Conservation (phyloP, 2,329 filamentous ascomycete species). For the Colletotrichum melonis region DNA sequence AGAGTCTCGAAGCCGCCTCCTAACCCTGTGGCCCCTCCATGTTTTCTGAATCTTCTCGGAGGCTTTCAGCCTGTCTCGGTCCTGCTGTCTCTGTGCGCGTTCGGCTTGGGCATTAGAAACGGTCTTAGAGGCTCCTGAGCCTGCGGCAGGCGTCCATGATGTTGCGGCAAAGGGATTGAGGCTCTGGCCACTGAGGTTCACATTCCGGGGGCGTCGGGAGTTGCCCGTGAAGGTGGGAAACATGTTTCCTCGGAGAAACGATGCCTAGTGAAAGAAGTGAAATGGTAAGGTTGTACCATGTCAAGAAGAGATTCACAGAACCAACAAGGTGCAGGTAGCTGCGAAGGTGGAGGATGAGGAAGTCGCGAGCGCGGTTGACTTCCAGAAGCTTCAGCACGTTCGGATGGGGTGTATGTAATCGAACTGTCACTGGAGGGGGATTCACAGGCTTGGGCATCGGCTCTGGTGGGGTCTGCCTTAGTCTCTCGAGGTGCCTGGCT, state of each 20-base stretch:
- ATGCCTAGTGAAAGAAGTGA: not conserved
- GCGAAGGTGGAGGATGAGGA: not conserved
- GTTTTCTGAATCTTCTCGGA: constrained; percentile 78
- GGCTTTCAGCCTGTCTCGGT: constrained; percentile 81
- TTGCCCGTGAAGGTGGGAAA: constrained; percentile 92
- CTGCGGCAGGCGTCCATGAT: constrained; percentile 65
- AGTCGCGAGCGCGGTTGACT: constrained; percentile 23
- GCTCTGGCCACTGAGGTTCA: constrained; percentile 90
- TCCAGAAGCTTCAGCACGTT: constrained; percentile 36
- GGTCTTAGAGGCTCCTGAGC: constrained; percentile 77
- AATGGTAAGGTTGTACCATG: constrained; percentile 13
- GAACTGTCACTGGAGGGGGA: constrained; percentile 25
- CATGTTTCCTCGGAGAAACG: constrained; percentile 64
- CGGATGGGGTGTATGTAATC: constrained; percentile 34
- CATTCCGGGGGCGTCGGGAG: constrained; percentile 86
- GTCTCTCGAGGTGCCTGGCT: not conserved
- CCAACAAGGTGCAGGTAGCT: not conserved
- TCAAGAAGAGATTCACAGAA: not conserved
- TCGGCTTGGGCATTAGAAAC: constrained; percentile 90
- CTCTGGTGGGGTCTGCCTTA: constrained; percentile 5
- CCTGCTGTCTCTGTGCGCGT: constrained; percentile 81
- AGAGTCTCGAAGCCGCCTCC: constrained; percentile 66
- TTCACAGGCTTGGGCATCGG: constrained; percentile 21
- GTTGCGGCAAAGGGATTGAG: constrained; percentile 81
- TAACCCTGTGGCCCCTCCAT: constrained; percentile 82